phyloP scores from a whole-genome alignment of 148 eudicot genomes.

The Rhododendron simsii region DNA sequence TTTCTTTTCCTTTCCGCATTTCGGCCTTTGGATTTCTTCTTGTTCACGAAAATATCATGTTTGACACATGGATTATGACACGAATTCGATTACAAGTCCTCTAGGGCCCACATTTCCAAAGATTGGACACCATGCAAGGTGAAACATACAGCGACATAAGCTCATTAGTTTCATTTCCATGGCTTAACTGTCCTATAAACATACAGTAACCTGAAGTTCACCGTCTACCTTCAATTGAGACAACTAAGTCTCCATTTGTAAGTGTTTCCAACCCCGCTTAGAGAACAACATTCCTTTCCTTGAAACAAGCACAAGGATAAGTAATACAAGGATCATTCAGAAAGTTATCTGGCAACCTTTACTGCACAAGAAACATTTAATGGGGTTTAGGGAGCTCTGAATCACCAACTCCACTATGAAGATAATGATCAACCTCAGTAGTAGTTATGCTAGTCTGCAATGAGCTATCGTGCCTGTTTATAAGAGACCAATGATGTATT shows the following conservation, averaged over 20 bases:
- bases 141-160: background rate
- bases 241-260: background rate
- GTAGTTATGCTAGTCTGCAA: background rate
- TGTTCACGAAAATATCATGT: background rate
- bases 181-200: background rate
- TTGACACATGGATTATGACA: background rate
- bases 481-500: background rate
- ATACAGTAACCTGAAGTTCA: background rate
- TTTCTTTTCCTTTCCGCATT: background rate
- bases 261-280: background rate
- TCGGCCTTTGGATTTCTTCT: background rate
- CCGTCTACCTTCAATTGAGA: background rate
- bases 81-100: background rate
- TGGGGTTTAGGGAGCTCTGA: background rate
- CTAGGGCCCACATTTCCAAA: background rate
- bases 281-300: background rate
- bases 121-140: background rate
- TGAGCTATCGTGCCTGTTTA: background rate
- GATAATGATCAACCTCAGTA: background rate
- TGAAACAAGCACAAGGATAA: background rate
- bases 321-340: background rate
- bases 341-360: too few relatives aligned
- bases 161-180: background rate
- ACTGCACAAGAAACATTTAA: background rate
- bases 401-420: background rate